A percentile compares a stretch with the other conserved stretches of the same genome.
Conservation (phyloP, 441 rosid species). For the Mallotus japonicus region DNA sequence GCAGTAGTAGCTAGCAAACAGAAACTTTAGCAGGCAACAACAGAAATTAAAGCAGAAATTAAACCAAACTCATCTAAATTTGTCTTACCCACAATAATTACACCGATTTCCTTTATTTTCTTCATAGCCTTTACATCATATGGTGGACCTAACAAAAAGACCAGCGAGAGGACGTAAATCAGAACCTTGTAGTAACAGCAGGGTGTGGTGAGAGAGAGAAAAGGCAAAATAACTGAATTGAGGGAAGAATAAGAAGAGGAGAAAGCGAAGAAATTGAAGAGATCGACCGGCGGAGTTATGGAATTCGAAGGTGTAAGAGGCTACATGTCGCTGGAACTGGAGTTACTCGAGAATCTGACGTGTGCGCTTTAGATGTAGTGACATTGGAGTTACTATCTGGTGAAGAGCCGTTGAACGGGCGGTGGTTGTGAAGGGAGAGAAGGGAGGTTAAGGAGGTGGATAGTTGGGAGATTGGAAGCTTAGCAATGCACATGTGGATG, state of each 20-base stretch:
- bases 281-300: constrained; percentile 37
- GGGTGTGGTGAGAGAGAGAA: not conserved
- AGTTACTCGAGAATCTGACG: constrained; percentile 70
- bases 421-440: constrained; percentile 29
- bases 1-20: too few relatives aligned
- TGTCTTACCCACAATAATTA: too few relatives aligned
- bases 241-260: not conserved
- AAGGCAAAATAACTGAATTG: constrained; percentile 22
- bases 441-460: constrained; percentile 59
- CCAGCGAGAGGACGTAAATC: too few relatives aligned
- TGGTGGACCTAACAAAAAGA: too few relatives aligned
- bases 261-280: constrained; percentile 8
- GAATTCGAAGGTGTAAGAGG: constrained; percentile 72
- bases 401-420: constrained; percentile 62
- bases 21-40: too few relatives aligned
- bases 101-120: too few relatives aligned
- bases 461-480: constrained; percentile 59
- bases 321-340: constrained; percentile 89
- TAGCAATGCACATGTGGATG: too few relatives aligned
- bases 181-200: too few relatives aligned
- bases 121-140: too few relatives aligned
- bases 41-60: too few relatives aligned
- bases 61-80: too few relatives aligned
- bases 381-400: constrained; percentile 69
- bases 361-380: constrained; percentile 71